A percentile compares a stretch with the other conserved stretches of the same genome.
Conservation (phyloP, 768 basidiomycete species). For the Vararia minispora region DNA sequence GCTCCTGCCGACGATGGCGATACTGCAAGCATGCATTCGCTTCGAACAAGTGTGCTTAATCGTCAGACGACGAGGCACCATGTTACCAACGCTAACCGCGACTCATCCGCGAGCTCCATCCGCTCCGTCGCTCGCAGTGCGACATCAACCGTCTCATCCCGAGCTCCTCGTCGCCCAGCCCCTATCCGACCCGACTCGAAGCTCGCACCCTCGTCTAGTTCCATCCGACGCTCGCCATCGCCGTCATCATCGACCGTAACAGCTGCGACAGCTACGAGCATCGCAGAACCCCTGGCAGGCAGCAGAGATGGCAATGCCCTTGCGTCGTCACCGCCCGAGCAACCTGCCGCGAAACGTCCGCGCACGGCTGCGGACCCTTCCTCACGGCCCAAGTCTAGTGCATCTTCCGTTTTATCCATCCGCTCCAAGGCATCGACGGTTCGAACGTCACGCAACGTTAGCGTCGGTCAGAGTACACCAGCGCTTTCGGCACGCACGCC, state of each 20-base stretch:
- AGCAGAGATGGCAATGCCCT: background rate
- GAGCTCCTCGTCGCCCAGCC: conserved; percentile 17
- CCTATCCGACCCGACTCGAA: conserved; percentile 53
- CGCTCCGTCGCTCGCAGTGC: conserved; percentile 36
- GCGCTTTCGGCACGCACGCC: conserved; percentile 11
- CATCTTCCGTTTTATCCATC: conserved; percentile 26
- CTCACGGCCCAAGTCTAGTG: conserved; percentile 14
- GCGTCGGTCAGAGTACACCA: conserved; percentile 11
- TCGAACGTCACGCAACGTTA: conserved; percentile 22
- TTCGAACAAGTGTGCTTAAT: conserved; percentile 33
- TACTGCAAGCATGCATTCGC: conserved; percentile 32
- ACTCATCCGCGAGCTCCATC: conserved; percentile 29
- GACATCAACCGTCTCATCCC: conserved; percentile 22
- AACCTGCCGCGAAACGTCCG: conserved; percentile 4
- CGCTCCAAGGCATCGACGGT: conserved; percentile 28
- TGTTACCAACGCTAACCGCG: conserved; percentile 18
- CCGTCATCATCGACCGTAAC: conserved; percentile 6
- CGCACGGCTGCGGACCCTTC: conserved; percentile 8
- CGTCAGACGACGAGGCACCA: conserved; percentile 17
- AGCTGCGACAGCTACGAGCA: conserved; percentile 5
- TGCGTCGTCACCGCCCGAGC: background rate
- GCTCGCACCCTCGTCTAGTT: conserved; percentile 39
- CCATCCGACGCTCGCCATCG: conserved; percentile 10
- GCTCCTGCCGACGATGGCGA: conserved; percentile 27
- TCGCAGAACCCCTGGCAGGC: conserved; percentile 6